Evolutionary conservation across 2,329 filamentous ascomycete species (phyloP).

Genomic region (Colletotrichum tofieldiae): DNA sequence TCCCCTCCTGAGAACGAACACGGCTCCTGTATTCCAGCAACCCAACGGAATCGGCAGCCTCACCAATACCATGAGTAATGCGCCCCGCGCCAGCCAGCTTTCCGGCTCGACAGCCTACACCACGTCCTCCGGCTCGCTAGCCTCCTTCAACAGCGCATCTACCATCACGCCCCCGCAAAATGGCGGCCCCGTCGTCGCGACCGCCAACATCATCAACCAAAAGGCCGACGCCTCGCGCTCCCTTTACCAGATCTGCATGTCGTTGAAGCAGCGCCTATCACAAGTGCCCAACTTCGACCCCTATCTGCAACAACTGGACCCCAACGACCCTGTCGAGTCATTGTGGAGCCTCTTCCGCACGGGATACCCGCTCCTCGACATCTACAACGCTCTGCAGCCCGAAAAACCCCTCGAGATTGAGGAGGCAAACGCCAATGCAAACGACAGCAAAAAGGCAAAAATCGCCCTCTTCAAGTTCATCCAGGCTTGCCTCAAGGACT

Average conservation of each 20-base stretch:
- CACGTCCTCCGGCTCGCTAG: slow-evolving; percentile 65
- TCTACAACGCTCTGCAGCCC: slow-evolving; percentile 90
- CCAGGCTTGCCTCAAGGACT: slow-evolving; percentile 86
- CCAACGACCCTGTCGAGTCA: slow-evolving; percentile 85
- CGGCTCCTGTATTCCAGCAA: slow-evolving; percentile 68
- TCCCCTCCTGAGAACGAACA: slow-evolving; percentile 72
- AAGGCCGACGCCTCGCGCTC: slow-evolving; percentile 92
- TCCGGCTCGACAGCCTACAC: slow-evolving; percentile 73
- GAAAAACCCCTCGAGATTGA: slow-evolving; percentile 78
- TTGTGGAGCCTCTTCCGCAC: slow-evolving; percentile 90
- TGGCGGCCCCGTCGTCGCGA: slow-evolving; percentile 79
- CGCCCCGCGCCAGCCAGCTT: slow-evolving; percentile 73
- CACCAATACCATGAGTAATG: slow-evolving; percentile 66
- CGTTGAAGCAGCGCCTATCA: slow-evolving; percentile 84
- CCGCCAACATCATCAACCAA: slow-evolving; percentile 97
- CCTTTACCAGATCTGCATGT: slow-evolving; percentile 95
- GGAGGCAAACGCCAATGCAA: slow-evolving; percentile 65
- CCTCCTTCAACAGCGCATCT: slow-evolving; percentile 62
- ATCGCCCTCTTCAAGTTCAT: slow-evolving; percentile 94
- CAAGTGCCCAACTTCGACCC: slow-evolving; percentile 88
- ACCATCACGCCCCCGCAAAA: slow-evolving; percentile 61
- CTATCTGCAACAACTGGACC: slow-evolving; percentile 80
- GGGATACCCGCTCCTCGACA: slow-evolving; percentile 86
- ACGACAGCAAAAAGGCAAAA: slow-evolving; percentile 85
- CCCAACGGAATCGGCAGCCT: slow-evolving; percentile 63